Evolutionary conservation across 192 early-diverging fungal genomes (phyloP), one percentile per base, ranked within the genome.

Genomic region (Backusella tuberculispora): DNA sequence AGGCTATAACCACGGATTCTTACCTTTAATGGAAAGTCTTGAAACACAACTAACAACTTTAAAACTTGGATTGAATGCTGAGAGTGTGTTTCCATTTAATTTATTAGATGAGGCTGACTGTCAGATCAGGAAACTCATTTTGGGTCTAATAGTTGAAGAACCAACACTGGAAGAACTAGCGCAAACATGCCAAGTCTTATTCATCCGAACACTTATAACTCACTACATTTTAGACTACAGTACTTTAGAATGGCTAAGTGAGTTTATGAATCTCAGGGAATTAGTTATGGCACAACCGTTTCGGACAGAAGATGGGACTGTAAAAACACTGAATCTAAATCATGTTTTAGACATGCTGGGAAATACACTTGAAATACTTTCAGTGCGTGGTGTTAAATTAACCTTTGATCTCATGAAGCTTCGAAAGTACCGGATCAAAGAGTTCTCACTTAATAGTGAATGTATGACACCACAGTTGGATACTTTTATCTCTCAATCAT

Each of bases 211-310:
- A 53, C 48, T 53, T 24, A 9, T 53, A 19, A 53, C 48, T 19
- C 19, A 53, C 21, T 53, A 53, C 2, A 53, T 53, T 9, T 53
- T 53, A 53, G 48, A 53, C n/a, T 53, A 53, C 6, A 53, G n/a
- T 17, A 19, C n/a, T 21, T 53, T 53, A 21, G 6, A 53, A 53
- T 53, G 48, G n/a, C n/a, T 53, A 8, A 50, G 19, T n/a, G 48
- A 50, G 17, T 50, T 50, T n/a, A 50, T 50, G 48, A 50, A 50
- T n/a, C 48, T 50, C 48, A 50, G 48, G 15, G 48, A 50, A 50
- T n/a, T 50, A 50, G 6, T 19, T n/a, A 50, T 50, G 48, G 48
- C 48, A 50, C 4, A 50, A 19, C 48, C 48, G 7, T 50, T 50
- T 15, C 17, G 17, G 2, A 50, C 48, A 50, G 48, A 50, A n/a